These are phyloP conservation scores for Camptophora hylomeconis DNA, from an alignment of 2,329 filamentous ascomycete genomes.

Conservation along the genomic window DNA sequence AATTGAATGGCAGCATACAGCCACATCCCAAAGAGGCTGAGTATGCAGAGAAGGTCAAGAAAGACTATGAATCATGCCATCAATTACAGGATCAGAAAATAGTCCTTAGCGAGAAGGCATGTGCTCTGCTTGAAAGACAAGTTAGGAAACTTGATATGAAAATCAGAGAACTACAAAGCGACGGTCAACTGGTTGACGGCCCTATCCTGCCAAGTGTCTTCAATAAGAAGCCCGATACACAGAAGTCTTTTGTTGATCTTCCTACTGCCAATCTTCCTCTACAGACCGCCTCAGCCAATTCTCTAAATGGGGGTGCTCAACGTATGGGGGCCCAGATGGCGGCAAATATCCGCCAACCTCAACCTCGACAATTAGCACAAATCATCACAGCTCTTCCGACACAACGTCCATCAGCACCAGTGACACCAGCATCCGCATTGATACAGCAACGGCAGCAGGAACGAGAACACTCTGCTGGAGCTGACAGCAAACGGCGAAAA, in stretches of 20 bases:
- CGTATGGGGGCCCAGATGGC: slow-evolving; percentile 33
- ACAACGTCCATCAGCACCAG: slow-evolving; percentile 29
- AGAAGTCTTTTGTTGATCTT: slow-evolving; percentile 37
- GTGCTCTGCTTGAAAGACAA: slow-evolving; percentile 47
- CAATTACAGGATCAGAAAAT: slow-evolving; percentile 51
- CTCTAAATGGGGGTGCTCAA: slow-evolving; percentile 40
- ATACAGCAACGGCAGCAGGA: slow-evolving; percentile 29
- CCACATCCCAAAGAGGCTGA: slow-evolving; percentile 52
- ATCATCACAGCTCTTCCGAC: slow-evolving; percentile 12
- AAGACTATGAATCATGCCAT: slow-evolving; percentile 45
- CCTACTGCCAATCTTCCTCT: slow-evolving; percentile 36
- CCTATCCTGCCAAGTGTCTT: slow-evolving; percentile 47
- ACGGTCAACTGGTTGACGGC: slow-evolving; percentile 46
- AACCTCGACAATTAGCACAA: slow-evolving; percentile 18
- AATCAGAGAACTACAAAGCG: slow-evolving; percentile 44
- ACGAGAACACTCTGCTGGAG: slow-evolving; percentile 42
- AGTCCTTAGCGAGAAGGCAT: slow-evolving; percentile 46
- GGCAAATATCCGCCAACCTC: slow-evolving; percentile 22
- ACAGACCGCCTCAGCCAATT: slow-evolving; percentile 42
- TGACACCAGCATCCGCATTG: slow-evolving; percentile 25
- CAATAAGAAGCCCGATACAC: slow-evolving; percentile 33
- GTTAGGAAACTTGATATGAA: slow-evolving; percentile 51
- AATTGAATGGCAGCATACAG: slow-evolving; percentile 46
- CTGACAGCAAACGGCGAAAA: slow-evolving; percentile 48
- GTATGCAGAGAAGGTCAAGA: slow-evolving; percentile 43